phyloP scores from a whole-genome alignment of 1,284 basidiomycete genomes.

The Waitea zeae region DNA sequence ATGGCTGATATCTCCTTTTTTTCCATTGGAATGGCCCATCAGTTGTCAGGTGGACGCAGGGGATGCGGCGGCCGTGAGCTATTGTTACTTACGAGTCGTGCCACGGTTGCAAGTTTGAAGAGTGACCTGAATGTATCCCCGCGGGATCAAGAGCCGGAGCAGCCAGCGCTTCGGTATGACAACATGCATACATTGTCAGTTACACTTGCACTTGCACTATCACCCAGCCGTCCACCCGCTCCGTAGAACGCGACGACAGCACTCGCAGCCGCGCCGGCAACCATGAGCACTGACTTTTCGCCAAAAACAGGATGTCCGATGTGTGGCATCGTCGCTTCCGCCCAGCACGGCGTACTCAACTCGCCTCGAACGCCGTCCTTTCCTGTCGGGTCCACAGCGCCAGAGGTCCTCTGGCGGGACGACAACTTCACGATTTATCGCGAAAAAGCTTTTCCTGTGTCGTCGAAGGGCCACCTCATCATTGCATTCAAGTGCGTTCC shows the following conservation, averaged over 20 bases:
- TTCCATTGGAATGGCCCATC: no score
- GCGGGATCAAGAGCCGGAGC: no score
- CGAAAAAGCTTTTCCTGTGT: conserved; percentile 49
- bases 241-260: no score
- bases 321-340: conserved; percentile 52
- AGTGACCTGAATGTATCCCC: no score
- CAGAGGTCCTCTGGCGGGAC: conserved; percentile 53
- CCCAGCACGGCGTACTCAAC: conserved; percentile 21
- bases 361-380: conserved; percentile 27
- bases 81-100: no score
- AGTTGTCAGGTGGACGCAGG: no score
- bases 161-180: no score
- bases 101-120: no score
- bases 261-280: no score
- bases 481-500: conserved; percentile 59
- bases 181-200: no score
- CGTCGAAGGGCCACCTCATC: conserved; percentile 49
- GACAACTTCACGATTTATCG: conserved; percentile 58
- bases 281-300: conserved; percentile 42
- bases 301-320: conserved; percentile 54
- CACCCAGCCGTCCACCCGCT: conserved; percentile 2
- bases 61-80: no score
- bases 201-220: conserved; percentile 3
- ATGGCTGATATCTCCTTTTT: conserved; percentile 1
- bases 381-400: conserved; percentile 23